Base-by-base conservation (phyloP, 164 flowering plant genomes). In the Tinospora cordifolia region DNA sequence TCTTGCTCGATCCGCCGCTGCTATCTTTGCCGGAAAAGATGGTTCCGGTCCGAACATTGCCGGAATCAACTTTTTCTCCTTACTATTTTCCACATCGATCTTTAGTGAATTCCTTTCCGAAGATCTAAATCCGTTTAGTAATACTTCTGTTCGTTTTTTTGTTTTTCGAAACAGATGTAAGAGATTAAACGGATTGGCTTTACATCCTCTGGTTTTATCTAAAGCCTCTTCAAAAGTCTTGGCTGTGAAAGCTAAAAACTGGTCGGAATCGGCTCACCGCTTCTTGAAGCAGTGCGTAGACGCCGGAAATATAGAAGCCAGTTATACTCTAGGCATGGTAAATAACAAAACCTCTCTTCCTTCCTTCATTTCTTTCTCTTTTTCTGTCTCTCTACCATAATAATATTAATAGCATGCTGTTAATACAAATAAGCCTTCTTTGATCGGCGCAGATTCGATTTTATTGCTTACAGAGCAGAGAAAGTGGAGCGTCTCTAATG, bases 251-350 rank as follows among this genome's bases (percentile, higher is more conserved):
- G 81, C 90, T 1, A 60, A 72, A 9, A 83, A 72, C 68, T 93
- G 96, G 96, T 85, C 87, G 3, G 94, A 90, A 14, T 81, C 84
- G 1, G 83, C 94, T 76, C 93, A 90, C 74, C 81, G 86, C 1
- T 93, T 91, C 71, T 74, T 93, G 13, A 83, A 83, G 72, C 85
- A 17, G 15, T 91, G 96, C 65, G 87, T 86, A 8, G 79, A 75
- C 64, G 82, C 96, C 63, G 98, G 98, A 44, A 93, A 84, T 72
- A 64, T 76, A n/a, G 96, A 93, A 60, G 98, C 98, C 24, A 82
- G 76, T 41, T 91, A 82, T 70, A 80, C 80, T 19, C 93, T 93
- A 11, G 98, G 98, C 74, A 90, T 91, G 96, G 96, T 90, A 0
- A 65, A 85, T 75, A 2, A n/a, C n/a, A n/a, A n/a, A n/a, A n/a